These are phyloP conservation scores for Hagleromyces aurorensis DNA, from an alignment of 805 yeast genomes.

Conservation along the genomic window DNA sequence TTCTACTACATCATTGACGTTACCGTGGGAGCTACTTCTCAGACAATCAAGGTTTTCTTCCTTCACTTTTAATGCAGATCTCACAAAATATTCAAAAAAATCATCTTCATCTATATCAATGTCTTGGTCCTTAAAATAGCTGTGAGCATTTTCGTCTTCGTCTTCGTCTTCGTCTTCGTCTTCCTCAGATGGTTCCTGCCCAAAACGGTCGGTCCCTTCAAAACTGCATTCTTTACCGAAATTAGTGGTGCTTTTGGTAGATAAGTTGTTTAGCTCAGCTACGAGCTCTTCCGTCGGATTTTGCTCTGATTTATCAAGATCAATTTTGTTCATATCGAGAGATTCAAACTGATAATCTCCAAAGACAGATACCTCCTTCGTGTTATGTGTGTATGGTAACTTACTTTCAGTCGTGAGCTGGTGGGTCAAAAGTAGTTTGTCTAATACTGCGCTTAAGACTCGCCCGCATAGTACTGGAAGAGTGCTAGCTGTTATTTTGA, in stretches of 20 bases:
- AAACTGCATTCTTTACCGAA: constrained; percentile 48
- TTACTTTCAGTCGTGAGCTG: too few relatives aligned
- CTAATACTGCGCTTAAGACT: too few relatives aligned
- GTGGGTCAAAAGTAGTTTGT: too few relatives aligned
- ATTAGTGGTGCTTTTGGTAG: constrained; percentile 3
- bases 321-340: too few relatives aligned
- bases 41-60: constrained; percentile 39
- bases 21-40: too few relatives aligned
- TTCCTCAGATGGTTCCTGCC: too few relatives aligned
- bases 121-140: constrained; percentile 29
- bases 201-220: constrained; percentile 35
- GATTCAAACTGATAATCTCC: too few relatives aligned
- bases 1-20: constrained; percentile 2
- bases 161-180: constrained; percentile 14
- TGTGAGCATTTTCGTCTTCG: constrained; percentile 22
- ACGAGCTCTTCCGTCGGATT: constrained; percentile 11
- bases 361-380: too few relatives aligned
- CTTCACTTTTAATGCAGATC: constrained; percentile 43
- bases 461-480: too few relatives aligned
- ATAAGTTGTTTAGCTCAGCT: constrained; percentile 7
- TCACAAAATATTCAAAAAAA: constrained; percentile 55
- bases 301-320: too few relatives aligned
- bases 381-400: too few relatives aligned
- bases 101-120: constrained; percentile 57
- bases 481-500: too few relatives aligned